These are phyloP conservation scores for Rubia balearica DNA, from an alignment of 305 asterid genomes.

Conservation along the genomic window DNA sequence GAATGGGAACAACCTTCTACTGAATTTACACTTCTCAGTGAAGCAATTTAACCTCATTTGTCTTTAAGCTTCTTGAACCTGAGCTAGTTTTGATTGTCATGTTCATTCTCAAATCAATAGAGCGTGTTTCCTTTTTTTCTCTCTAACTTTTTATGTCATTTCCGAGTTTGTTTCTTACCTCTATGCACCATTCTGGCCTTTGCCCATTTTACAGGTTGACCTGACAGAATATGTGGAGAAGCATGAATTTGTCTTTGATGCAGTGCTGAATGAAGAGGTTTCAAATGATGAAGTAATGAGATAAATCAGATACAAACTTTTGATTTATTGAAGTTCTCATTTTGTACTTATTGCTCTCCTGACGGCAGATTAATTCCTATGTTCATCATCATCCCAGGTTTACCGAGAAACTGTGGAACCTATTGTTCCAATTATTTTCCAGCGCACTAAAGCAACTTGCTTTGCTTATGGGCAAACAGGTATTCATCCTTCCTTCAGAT, in stretches of 20 bases:
- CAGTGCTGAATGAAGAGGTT: slow-evolving; percentile 94
- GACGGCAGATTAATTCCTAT: slow-evolving; percentile 13
- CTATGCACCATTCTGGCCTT: background rate
- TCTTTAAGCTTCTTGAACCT: background rate
- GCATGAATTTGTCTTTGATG: slow-evolving; percentile 98
- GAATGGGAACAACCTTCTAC: background rate
- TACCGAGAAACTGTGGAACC: slow-evolving; percentile 97
- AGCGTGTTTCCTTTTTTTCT: background rate
- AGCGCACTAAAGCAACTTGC: slow-evolving; percentile 98
- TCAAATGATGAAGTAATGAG: slow-evolving; percentile 78
- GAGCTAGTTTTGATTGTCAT: background rate
- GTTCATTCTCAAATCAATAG: background rate
- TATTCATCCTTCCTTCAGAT: slow-evolving; percentile 21
- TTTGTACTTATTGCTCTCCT: background rate
- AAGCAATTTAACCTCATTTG: background rate
- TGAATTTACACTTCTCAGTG: background rate
- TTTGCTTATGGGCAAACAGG: slow-evolving; percentile 99
- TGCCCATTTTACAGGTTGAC: slow-evolving; percentile 57
- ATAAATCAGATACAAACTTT: slow-evolving; percentile 2
- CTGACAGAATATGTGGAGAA: slow-evolving; percentile 85
- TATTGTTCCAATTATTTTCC: slow-evolving; percentile 89
- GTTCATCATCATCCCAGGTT: slow-evolving; percentile 44
- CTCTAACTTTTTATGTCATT: background rate
- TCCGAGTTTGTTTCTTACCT: slow-evolving; percentile 12
- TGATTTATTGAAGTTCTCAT: background rate